Evolutionary conservation across 352 stramenopile species (phyloP).

Genomic region (Phytophthora quininea): DNA sequence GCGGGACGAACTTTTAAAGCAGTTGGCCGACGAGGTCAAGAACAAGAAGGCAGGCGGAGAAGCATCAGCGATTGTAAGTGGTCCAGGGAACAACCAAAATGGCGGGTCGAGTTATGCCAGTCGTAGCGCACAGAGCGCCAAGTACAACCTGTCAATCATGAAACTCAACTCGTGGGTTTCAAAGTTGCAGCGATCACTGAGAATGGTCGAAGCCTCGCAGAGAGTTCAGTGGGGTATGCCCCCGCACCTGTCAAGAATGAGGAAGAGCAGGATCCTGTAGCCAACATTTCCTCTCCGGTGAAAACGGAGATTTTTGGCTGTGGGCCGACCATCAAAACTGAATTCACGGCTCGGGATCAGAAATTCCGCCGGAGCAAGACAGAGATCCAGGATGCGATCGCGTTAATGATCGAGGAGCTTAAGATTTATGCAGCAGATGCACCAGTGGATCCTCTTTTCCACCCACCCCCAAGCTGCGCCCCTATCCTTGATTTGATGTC

Average conservation of each 20-base stretch:
- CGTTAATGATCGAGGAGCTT: slow-evolving; percentile 72
- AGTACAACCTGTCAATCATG: slow-evolving; percentile 80
- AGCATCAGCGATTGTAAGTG: neutral
- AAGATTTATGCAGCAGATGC: slow-evolving; percentile 64
- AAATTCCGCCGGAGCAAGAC: slow-evolving; percentile 62
- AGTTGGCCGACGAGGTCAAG: slow-evolving; percentile 69
- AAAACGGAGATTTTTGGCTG: slow-evolving; percentile 62
- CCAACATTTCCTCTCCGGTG: slow-evolving; percentile 26
- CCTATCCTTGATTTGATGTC: slow-evolving; percentile 73
- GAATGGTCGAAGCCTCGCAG: slow-evolving; percentile 79
- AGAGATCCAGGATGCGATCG: slow-evolving; percentile 61
- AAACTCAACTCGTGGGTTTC: slow-evolving; percentile 80
- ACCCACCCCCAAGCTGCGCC: slow-evolving; percentile 55
- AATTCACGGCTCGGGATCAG: slow-evolving; percentile 79
- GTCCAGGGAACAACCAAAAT: slow-evolving; percentile 8
- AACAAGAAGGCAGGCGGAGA: slow-evolving; percentile 42
- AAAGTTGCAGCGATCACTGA: slow-evolving; percentile 73
- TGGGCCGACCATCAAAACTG: slow-evolving; percentile 71
- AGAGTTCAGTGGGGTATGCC: slow-evolving; percentile 67
- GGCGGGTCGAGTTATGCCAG: slow-evolving; percentile 40
- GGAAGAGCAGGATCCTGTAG: slow-evolving; percentile 30
- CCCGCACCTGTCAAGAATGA: slow-evolving; percentile 19
- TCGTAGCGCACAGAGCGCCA: slow-evolving; percentile 67
- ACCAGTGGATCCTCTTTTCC: slow-evolving; percentile 52
- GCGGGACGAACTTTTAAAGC: slow-evolving; percentile 58